These are phyloP conservation scores for Zymoseptoria passerinii DNA, from an alignment of 2,329 filamentous ascomycete genomes.

Conservation along the genomic window DNA sequence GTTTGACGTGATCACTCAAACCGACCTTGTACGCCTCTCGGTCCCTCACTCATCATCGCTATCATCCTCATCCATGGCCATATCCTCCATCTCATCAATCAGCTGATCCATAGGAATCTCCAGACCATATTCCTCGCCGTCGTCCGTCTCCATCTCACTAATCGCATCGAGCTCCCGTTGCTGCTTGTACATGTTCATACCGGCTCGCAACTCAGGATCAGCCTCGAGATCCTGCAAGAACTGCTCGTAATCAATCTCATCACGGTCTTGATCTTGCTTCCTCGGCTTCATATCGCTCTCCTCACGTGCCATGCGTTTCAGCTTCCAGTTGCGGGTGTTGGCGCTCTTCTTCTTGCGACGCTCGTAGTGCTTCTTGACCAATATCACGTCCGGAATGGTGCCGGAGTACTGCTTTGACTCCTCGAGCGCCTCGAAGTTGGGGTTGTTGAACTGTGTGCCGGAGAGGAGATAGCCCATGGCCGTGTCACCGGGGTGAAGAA, in stretches of 20 bases:
- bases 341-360: slow-evolving; percentile 63
- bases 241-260: slow-evolving; percentile 92
- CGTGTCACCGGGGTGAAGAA: slow-evolving; percentile 82
- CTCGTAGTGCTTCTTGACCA: slow-evolving; percentile 95
- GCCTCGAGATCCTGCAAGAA: slow-evolving; percentile 97
- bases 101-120: slow-evolving; percentile 50
- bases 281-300: slow-evolving; percentile 79
- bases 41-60: slow-evolving; percentile 2
- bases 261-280: slow-evolving; percentile 77
- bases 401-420: slow-evolving; percentile 65
- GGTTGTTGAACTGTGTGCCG: slow-evolving; percentile 88
- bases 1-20: too few species aligned
- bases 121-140: slow-evolving; percentile 47
- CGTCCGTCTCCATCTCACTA: slow-evolving; percentile 50
- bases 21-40: neutral
- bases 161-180: slow-evolving; percentile 53
- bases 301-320: slow-evolving; percentile 87
- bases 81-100: slow-evolving; percentile 87
- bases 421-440: slow-evolving; percentile 75
- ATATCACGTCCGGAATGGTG: slow-evolving; percentile 79
- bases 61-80: slow-evolving; percentile 56
- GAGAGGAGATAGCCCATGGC: slow-evolving; percentile 89
- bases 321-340: slow-evolving; percentile 69
- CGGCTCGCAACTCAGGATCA: slow-evolving; percentile 76
- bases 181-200: slow-evolving; percentile 75